Evolutionary conservation across 345 rosid species (phyloP).

Genomic region (Brassica nigra): DNA sequence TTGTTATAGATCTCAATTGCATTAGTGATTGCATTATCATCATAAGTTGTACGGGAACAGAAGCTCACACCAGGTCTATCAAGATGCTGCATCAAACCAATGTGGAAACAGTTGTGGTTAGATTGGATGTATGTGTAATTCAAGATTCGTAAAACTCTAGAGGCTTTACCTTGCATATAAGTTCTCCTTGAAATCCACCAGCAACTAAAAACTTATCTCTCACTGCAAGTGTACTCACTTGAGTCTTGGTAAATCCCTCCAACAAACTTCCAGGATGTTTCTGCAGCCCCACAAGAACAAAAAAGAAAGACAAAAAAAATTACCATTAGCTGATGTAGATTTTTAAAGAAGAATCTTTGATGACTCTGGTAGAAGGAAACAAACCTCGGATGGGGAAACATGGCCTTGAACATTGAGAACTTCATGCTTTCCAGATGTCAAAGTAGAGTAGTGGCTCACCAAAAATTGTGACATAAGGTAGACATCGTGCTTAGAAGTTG

Average conservation of each 20-base stretch:
- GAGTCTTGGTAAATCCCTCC: conserved; percentile 62
- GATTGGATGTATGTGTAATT: conserved; percentile 3
- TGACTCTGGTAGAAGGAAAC: conserved; percentile 24
- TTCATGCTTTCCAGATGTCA: conserved; percentile 53
- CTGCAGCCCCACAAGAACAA: conserved; percentile 34
- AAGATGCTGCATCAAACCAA: conserved; percentile 53
- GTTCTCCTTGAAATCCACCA: conserved; percentile 70
- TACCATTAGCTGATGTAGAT: neutral
- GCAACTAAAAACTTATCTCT: conserved; percentile 56
- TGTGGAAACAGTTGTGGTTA: conserved; percentile 11
- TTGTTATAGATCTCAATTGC: conserved; percentile 84
- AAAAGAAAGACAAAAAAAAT: neutral
- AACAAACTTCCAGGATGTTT: conserved; percentile 57
- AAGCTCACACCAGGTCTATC: conserved; percentile 89
- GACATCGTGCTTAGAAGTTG: conserved; percentile 82
- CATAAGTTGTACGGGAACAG: conserved; percentile 87
- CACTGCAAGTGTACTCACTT: conserved; percentile 62
- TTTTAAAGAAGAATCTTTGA: neutral
- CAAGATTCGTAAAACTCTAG: neutral
- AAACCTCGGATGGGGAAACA: conserved; percentile 73
- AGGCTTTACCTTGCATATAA: conserved; percentile 57
- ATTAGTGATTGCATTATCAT: conserved; percentile 94
- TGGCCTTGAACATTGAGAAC: conserved; percentile 75
- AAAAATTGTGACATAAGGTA: conserved; percentile 71
- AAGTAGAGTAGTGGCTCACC: conserved; percentile 67